Percentiles rank a stretch among this genome's conserved stretches.
Evolutionary conservation across 1,284 basidiomycete species (phyloP).

Genomic region (Fomitopsis palustris): DNA sequence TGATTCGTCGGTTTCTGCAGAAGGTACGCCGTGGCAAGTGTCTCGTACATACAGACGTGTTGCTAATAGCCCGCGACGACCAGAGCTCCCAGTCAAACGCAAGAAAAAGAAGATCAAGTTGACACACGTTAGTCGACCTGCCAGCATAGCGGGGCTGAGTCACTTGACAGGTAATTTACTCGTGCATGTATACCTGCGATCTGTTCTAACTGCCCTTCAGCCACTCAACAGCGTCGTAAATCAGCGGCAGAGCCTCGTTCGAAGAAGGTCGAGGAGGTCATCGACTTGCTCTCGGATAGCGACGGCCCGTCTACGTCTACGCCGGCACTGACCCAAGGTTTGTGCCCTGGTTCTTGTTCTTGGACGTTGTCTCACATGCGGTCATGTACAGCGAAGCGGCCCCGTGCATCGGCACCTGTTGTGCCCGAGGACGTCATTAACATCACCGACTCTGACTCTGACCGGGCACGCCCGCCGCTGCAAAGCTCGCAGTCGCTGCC

Average conservation of each 20-base stretch:
- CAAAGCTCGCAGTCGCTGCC: not conserved
- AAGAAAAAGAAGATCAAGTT: conserved; percentile 8
- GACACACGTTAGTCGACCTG: not conserved
- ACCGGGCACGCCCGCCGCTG: not conserved
- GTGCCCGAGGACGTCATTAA: not conserved
- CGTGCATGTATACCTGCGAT: not conserved
- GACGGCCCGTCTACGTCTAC: not conserved
- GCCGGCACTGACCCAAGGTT: not conserved
- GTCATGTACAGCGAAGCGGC: not conserved
- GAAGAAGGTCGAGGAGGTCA: not conserved
- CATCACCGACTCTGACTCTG: not conserved
- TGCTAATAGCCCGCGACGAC: no score
- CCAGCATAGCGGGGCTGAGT: not conserved
- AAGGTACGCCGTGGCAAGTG: not conserved
- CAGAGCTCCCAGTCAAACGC: not conserved
- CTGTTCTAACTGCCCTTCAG: not conserved
- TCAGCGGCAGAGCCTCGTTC: not conserved
- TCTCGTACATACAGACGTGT: not conserved
- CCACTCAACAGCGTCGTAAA: not conserved
- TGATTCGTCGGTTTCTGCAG: not conserved
- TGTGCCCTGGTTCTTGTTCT: not conserved
- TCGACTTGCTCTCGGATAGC: not conserved
- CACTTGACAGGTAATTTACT: not conserved
- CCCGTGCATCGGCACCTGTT: not conserved
- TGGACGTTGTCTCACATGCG: no score